phyloP scores from a whole-genome alignment of 345 rosid genomes.

The Eucalyptus polyanthemos region DNA sequence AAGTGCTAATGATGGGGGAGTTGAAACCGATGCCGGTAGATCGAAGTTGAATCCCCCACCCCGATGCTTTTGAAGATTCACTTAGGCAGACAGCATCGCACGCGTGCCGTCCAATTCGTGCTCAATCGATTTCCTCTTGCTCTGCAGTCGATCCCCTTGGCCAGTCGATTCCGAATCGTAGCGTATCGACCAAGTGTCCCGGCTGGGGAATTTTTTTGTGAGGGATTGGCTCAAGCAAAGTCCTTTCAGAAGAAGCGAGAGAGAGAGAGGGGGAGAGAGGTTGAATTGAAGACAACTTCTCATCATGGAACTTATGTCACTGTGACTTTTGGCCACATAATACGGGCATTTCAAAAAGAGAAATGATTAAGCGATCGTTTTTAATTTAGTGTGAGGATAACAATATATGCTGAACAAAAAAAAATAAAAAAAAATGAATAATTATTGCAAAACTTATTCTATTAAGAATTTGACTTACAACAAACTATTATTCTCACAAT shows the following conservation, averaged over 20 bases:
- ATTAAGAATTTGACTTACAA: too few relatives aligned
- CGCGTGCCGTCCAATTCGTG: background rate
- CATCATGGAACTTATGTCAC: background rate
- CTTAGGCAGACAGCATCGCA: background rate
- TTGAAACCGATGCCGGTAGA: background rate
- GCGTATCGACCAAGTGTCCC: background rate
- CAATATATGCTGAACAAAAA: fast-evolving
- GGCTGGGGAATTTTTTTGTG: background rate
- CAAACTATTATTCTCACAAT: fast-evolving
- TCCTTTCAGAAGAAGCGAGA: background rate
- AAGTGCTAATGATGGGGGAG: background rate
- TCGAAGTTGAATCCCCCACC: background rate
- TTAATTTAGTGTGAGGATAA: too few relatives aligned
- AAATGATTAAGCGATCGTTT: fast-evolving
- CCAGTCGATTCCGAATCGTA: background rate
- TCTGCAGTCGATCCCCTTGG: background rate
- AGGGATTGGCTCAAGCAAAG: background rate
- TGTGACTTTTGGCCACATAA: background rate
- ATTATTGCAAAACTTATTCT: too few relatives aligned
- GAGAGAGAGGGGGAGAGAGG: background rate
- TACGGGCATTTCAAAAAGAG: background rate
- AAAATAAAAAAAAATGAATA: too few relatives aligned
- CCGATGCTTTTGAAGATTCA: background rate
- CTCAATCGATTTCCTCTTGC: background rate
- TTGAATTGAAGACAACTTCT: background rate